A percentile compares a stretch with the other conserved stretches of the same genome.
Evolutionary conservation across 352 stramenopile genomes (phyloP).

Genomic region (Peronospora farinosa): DNA sequence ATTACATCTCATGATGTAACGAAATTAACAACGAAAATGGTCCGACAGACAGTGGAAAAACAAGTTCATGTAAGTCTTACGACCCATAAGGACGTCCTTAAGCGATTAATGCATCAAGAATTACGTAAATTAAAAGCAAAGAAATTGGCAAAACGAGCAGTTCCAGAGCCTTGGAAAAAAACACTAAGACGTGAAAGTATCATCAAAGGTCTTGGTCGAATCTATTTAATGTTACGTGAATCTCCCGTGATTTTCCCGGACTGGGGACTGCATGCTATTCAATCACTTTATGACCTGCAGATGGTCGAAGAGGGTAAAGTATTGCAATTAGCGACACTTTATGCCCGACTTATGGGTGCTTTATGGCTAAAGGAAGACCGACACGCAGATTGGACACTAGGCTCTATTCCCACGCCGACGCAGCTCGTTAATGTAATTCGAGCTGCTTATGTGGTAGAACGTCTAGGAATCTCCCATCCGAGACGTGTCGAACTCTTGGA

Average conservation of each 20-base stretch:
- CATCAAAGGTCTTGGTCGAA: slow-evolving; percentile 31
- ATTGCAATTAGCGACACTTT: slow-evolving; percentile 41
- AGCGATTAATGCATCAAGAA: slow-evolving; percentile 84
- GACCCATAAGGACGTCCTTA: slow-evolving; percentile 86
- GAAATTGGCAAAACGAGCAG: slow-evolving; percentile 56
- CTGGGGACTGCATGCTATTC: slow-evolving; percentile 53
- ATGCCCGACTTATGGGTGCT: slow-evolving; percentile 47
- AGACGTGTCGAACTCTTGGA: slow-evolving; percentile 59
- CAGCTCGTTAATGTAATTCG: slow-evolving; percentile 56
- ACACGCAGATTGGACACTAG: slow-evolving; percentile 38
- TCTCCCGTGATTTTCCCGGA: slow-evolving; percentile 12
- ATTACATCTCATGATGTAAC: slow-evolving; percentile 59
- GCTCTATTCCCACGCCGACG: slow-evolving; percentile 33
- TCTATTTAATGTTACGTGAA: slow-evolving; percentile 40
- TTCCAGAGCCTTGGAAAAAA: slow-evolving; percentile 60
- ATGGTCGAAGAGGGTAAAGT: slow-evolving; percentile 43
- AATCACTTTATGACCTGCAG: slow-evolving; percentile 61
- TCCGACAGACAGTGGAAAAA: slow-evolving; percentile 81
- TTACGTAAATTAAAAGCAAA: slow-evolving; percentile 69
- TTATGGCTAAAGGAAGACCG: slow-evolving; percentile 46
- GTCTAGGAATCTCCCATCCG: slow-evolving; percentile 55
- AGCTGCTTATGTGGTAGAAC: slow-evolving; percentile 69
- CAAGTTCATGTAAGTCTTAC: slow-evolving; percentile 78
- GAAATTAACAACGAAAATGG: slow-evolving; percentile 71
- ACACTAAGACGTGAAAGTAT: slow-evolving; percentile 36